Conservation (phyloP, 371 early-diverging fungal species). For the Syncephalis fuscata region DNA sequence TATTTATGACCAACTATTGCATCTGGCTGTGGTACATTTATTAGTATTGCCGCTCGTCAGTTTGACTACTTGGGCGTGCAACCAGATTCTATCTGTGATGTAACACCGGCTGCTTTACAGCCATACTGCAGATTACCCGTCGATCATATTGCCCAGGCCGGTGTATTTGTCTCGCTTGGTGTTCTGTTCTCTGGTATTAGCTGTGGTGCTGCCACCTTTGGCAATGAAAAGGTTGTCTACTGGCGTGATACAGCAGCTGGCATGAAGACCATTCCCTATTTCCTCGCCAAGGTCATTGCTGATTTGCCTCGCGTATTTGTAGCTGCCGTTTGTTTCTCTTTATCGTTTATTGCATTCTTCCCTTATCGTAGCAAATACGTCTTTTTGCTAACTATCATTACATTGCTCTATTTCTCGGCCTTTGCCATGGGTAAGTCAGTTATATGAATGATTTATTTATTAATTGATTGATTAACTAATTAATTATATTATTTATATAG, state of each 20-base stretch:
- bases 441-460: constrained; percentile 10
- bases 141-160: background rate
- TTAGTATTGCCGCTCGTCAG: constrained; percentile 5
- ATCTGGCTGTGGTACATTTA: constrained; percentile 25
- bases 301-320: constrained; percentile 27
- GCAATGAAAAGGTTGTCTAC: constrained; percentile 27
- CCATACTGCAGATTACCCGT: too few relatives aligned
- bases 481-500: constrained; percentile 15
- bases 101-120: too few relatives aligned
- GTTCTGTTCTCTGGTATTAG: constrained; percentile 6
- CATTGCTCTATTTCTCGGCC: too few relatives aligned
- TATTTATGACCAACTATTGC: constrained; percentile 27
- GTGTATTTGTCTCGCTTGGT: constrained; percentile 1
- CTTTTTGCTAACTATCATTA: too few relatives aligned
- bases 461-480: constrained; percentile 5
- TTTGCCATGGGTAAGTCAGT: constrained; percentile 20
- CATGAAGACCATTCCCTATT: constrained; percentile 24
- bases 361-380: too few relatives aligned
- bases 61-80: too few relatives aligned
- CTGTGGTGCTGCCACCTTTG: constrained; percentile 21
- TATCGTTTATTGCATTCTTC: constrained; percentile 13
- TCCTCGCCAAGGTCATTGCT: constrained; percentile 25
- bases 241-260: constrained; percentile 32
- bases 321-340: constrained; percentile 25
- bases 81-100: too few relatives aligned